Percentiles rank a stretch among this genome's conserved stretches.
Evolutionary conservation across 495 filamentous ascomycete genomes (phyloP).

Genomic region (Podospora comata): DNA sequence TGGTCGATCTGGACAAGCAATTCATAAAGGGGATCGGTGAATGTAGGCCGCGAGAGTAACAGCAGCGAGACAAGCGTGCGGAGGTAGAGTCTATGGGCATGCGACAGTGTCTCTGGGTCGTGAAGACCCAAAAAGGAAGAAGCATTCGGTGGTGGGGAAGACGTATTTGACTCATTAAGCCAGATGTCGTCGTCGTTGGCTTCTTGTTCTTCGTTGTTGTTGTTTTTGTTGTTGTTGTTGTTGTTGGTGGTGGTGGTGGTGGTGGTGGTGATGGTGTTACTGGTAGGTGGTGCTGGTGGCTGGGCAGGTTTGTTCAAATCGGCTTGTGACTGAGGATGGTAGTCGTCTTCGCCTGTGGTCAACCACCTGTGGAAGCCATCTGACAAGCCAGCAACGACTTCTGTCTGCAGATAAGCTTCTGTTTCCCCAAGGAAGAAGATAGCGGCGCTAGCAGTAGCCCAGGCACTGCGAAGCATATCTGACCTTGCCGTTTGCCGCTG

Average conservation of each 20-base stretch:
- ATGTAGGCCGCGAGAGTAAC: constrained; percentile 65
- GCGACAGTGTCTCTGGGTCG: constrained; percentile 80
- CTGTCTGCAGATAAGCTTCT: constrained; percentile 82
- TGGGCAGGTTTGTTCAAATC: background rate
- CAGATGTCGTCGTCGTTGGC: constrained; percentile 28
- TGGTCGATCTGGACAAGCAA: constrained; percentile 71
- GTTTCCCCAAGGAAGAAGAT: constrained; percentile 85
- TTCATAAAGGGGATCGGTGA: constrained; percentile 66
- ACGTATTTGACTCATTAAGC: constrained; percentile 16
- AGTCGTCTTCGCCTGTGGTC: constrained; percentile 31
- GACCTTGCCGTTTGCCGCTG: constrained; percentile 57
- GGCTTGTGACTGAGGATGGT: constrained; percentile 4
- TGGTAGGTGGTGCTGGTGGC: background rate
- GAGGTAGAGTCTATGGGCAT: constrained; percentile 74
- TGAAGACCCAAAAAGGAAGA: constrained; percentile 31
- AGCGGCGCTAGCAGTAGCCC: constrained; percentile 80
- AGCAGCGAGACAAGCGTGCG: constrained; percentile 61
- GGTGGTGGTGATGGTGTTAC: too few species aligned
- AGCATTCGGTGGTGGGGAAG: constrained; percentile 3
- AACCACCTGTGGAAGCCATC: constrained; percentile 58
- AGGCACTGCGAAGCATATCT: constrained; percentile 68
- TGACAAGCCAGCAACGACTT: constrained; percentile 79
- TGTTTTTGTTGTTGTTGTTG: too few species aligned
- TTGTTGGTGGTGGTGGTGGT: too few species aligned
- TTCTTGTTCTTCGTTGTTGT: background rate